Conservation (phyloP, 768 basidiomycete genomes). For the Daedaleopsis nitida region DNA sequence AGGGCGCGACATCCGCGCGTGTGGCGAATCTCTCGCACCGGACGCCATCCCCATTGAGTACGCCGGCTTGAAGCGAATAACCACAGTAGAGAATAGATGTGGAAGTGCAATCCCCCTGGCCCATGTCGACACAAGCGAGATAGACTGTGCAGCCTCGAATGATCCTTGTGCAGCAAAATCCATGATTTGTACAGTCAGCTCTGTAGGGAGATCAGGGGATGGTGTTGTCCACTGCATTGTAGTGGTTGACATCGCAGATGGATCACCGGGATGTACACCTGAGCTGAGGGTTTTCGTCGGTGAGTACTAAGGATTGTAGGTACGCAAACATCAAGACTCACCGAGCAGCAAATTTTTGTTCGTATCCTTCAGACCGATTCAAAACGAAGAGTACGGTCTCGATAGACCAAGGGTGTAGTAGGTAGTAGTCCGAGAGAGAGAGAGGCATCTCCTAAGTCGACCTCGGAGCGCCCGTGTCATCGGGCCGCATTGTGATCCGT, state of each 20-base stretch:
- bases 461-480: too few species aligned
- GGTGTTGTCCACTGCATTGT: not conserved
- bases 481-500: too few species aligned
- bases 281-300: too few species aligned
- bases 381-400: too few species aligned
- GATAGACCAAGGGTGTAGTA: too few species aligned
- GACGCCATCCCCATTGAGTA: constrained; percentile 11
- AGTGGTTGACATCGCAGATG: not conserved
- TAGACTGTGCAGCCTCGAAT: constrained; percentile 13
- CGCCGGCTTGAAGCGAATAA: constrained; percentile 14
- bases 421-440: too few species aligned
- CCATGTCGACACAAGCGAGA: constrained; percentile 27
- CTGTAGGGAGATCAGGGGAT: constrained; percentile 21
- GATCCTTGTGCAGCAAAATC: constrained; percentile 17
- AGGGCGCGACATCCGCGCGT: not conserved
- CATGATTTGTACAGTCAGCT: constrained; percentile 28
- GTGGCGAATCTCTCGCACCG: constrained; percentile 2
- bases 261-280: too few species aligned
- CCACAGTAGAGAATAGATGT: constrained; percentile 24
- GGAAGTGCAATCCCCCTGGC: constrained; percentile 21
- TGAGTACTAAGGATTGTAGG: too few species aligned
- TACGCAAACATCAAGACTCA: too few species aligned
- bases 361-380: too few species aligned
- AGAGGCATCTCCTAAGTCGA: too few species aligned
- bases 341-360: too few species aligned